These are phyloP conservation scores for Leishmania tropica DNA, from an alignment of 208 protist genomes.

Conservation along the genomic window DNA sequence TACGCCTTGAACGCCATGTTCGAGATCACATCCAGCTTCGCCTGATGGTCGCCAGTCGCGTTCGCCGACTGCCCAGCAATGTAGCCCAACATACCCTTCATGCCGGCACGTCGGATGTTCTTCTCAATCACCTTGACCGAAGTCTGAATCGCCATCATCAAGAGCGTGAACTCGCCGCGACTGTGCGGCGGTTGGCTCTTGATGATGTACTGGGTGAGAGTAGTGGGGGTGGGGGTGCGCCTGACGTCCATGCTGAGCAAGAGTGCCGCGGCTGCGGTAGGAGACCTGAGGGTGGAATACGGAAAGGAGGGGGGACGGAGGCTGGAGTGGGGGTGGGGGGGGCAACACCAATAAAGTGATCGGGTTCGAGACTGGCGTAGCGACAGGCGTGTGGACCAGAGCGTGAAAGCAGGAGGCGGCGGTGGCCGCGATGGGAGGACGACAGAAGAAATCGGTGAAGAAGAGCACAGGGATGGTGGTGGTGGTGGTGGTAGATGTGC, in stretches of 20 bases:
- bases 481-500: background rate
- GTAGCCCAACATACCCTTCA: constrained; percentile 86
- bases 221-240: constrained; percentile 39
- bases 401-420: background rate
- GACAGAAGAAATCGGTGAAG: background rate
- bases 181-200: constrained; percentile 76
- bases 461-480: background rate
- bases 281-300: background rate
- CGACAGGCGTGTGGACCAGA: background rate
- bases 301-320: background rate
- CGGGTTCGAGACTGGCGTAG: background rate
- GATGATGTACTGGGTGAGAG: constrained; percentile 88
- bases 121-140: constrained; percentile 89
- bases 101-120: constrained; percentile 83
- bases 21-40: constrained; percentile 87
- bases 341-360: background rate
- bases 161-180: constrained; percentile 83
- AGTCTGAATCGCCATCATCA: constrained; percentile 92
- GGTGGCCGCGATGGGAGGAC: background rate
- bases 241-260: constrained; percentile 22
- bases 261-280: background rate
- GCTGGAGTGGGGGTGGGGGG: background rate
- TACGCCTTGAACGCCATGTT: constrained; percentile 91
- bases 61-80: constrained; percentile 53
- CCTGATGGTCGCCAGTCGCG: constrained; percentile 83